Percentiles rank a stretch among this genome's conserved stretches.
phyloP scores from a whole-genome alignment of 2,329 filamentous ascomycete genomes.

The Monilinia fructicola region DNA sequence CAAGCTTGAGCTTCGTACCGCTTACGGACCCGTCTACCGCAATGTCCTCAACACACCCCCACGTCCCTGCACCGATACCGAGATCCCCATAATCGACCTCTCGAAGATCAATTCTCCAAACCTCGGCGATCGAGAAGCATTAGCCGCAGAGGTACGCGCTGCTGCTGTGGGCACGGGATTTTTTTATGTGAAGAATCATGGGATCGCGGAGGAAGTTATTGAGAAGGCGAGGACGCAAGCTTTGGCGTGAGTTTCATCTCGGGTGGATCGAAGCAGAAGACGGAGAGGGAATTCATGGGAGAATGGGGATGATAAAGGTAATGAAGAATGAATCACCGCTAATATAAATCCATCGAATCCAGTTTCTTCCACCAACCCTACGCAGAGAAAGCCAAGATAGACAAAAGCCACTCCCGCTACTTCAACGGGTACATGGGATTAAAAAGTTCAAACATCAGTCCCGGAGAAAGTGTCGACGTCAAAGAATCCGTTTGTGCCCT shows the following conservation, averaged over 20 bases:
- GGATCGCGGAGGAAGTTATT: constrained; percentile 42
- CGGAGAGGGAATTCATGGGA: background rate
- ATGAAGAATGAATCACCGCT: background rate
- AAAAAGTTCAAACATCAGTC: constrained; percentile 49
- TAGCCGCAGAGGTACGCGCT: constrained; percentile 44
- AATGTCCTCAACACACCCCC: constrained; percentile 46
- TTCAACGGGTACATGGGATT: constrained; percentile 50
- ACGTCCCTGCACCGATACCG: constrained; percentile 43
- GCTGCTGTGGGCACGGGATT: constrained; percentile 48
- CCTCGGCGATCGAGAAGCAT: constrained; percentile 41
- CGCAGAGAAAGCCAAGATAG: constrained; percentile 46
- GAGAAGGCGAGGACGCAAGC: constrained; percentile 37
- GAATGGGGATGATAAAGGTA: background rate
- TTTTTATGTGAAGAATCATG: constrained; percentile 50
- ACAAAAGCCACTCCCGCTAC: constrained; percentile 42
- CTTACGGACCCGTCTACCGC: constrained; percentile 47
- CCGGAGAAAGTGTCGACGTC: constrained; percentile 50
- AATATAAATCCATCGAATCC: constrained; percentile 23
- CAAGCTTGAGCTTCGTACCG: constrained; percentile 48
- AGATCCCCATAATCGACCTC: constrained; percentile 51
- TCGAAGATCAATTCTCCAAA: constrained; percentile 41
- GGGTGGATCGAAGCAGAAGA: background rate
- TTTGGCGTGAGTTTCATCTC: constrained; percentile 29
- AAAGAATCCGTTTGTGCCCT: constrained; percentile 45
- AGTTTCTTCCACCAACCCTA: constrained; percentile 51